Evolutionary conservation across 1,284 basidiomycete genomes (phyloP).

Genomic region (Austropuccinia psidii): DNA sequence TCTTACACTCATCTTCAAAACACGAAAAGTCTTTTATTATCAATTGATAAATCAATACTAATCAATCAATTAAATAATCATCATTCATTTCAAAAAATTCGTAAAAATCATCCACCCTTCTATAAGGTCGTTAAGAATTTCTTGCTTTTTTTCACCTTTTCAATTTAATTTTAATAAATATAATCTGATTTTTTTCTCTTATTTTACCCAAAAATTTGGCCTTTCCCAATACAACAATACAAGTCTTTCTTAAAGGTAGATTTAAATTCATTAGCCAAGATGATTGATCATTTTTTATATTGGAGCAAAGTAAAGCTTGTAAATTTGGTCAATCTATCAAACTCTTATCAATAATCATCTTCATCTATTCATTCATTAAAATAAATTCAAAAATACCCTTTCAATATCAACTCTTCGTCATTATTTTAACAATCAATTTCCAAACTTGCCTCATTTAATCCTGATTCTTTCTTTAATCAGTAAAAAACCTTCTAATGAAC

Average conservation of each 20-base stretch:
- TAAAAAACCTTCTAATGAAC: constrained; percentile 5
- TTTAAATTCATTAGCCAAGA: constrained; percentile 27
- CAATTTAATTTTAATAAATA: not conserved
- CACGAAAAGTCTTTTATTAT: constrained; percentile 30
- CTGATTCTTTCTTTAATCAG: constrained; percentile 28
- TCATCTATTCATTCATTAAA: not conserved
- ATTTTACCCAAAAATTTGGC: not conserved
- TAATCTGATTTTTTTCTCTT: not conserved
- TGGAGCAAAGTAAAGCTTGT: constrained; percentile 34
- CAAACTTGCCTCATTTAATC: constrained; percentile 24
- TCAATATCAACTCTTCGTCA: not conserved
- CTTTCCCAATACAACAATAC: constrained; percentile 35
- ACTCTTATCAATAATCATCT: constrained; percentile 24
- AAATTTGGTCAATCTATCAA: constrained; percentile 24
- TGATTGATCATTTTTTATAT: constrained; percentile 32
- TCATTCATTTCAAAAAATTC: constrained; percentile 31
- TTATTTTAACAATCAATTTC: constrained; percentile 21
- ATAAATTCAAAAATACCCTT: not conserved
- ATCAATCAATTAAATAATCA: constrained; percentile 14
- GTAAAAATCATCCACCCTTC: constrained; percentile 32
- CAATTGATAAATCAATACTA: constrained; percentile 18
- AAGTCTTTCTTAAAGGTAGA: constrained; percentile 31
- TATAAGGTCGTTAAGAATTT: constrained; percentile 14
- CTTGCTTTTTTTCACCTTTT: not conserved
- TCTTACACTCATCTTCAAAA: constrained; percentile 26